phyloP scores from a whole-genome alignment of 1,139 yeast genomes.

The Yamadazyma kanchanaburiensis region DNA sequence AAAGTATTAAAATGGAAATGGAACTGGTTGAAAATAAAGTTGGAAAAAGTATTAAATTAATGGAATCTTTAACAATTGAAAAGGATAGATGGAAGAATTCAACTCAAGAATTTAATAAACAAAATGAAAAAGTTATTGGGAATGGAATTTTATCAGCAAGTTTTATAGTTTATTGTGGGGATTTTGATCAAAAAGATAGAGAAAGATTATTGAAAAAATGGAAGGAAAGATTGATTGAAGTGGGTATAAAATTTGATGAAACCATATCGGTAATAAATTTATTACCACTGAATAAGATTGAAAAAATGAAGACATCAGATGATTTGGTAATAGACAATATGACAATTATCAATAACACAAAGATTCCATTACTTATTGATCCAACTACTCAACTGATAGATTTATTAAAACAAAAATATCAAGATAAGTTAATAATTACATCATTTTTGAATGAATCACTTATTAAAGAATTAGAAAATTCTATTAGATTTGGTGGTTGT shows the following conservation, averaged over 20 bases:
- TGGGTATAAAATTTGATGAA: slow-evolving; percentile 44
- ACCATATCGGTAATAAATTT: slow-evolving; percentile 11
- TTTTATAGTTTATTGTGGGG: slow-evolving; percentile 60
- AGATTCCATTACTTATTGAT: slow-evolving; percentile 63
- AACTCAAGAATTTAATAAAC: slow-evolving; percentile 46
- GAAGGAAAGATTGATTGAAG: slow-evolving; percentile 33
- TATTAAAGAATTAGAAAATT: slow-evolving; percentile 69
- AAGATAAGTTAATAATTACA: slow-evolving; percentile 47
- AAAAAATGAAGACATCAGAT: slow-evolving; percentile 58
- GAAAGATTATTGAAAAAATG: slow-evolving; percentile 33
- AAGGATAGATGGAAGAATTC: slow-evolving; percentile 72
- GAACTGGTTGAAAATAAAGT: slow-evolving; percentile 58
- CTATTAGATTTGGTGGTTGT: slow-evolving; percentile 78
- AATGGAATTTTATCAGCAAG: slow-evolving; percentile 64
- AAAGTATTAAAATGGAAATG: slow-evolving; percentile 72
- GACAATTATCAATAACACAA: slow-evolving; percentile 42
- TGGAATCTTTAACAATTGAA: slow-evolving; percentile 66
- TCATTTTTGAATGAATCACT: slow-evolving; percentile 75
- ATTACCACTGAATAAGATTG: slow-evolving; percentile 9
- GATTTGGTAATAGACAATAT: slow-evolving; percentile 64
- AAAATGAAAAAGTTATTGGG: slow-evolving; percentile 55
- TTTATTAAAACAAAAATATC: slow-evolving; percentile 29
- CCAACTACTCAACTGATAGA: slow-evolving; percentile 55
- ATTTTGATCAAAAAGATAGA: slow-evolving; percentile 53
- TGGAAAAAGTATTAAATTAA: slow-evolving; percentile 55